Conservation (phyloP, 257 asterid species). For the Solanum gracilifrons region DNA sequence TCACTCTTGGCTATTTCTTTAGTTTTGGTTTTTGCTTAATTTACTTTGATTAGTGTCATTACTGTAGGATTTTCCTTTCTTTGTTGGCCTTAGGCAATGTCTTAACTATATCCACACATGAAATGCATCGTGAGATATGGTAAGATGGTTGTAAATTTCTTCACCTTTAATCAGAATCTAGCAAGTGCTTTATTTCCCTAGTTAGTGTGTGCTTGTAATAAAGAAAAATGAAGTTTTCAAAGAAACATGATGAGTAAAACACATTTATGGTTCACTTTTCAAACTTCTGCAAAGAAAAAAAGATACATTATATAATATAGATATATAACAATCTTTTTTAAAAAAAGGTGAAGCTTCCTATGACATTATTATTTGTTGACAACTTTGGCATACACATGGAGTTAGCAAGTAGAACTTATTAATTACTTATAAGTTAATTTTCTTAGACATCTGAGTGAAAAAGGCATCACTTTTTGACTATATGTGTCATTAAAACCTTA, state of each 20-base stretch:
- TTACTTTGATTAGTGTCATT: not conserved
- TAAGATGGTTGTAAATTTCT: not conserved
- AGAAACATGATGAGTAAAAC: not conserved
- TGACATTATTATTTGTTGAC: not conserved
- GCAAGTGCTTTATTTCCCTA: not conserved
- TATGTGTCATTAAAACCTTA: not conserved
- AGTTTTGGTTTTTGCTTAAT: not conserved
- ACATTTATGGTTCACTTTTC: not conserved
- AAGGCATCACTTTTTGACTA: not conserved
- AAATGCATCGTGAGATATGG: not conserved
- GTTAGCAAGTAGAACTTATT: not conserved
- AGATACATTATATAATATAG: not conserved
- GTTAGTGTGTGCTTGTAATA: not conserved
- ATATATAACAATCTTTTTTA: not conserved
- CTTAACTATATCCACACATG: not conserved
- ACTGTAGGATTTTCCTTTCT: not conserved
- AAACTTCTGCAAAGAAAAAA: not conserved
- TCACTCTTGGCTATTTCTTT: not conserved
- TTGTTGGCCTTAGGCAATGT: not conserved
- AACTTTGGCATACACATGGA: not conserved
- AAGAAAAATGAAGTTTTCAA: not conserved
- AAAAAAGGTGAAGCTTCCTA: not conserved
- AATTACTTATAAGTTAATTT: not conserved
- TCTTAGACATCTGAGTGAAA: not conserved
- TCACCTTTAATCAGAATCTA: not conserved